Evolutionary conservation across 2,329 filamentous ascomycete genomes (phyloP), one percentile per base, ranked within the genome.

Genomic region (Fusarium heterosporum): DNA sequence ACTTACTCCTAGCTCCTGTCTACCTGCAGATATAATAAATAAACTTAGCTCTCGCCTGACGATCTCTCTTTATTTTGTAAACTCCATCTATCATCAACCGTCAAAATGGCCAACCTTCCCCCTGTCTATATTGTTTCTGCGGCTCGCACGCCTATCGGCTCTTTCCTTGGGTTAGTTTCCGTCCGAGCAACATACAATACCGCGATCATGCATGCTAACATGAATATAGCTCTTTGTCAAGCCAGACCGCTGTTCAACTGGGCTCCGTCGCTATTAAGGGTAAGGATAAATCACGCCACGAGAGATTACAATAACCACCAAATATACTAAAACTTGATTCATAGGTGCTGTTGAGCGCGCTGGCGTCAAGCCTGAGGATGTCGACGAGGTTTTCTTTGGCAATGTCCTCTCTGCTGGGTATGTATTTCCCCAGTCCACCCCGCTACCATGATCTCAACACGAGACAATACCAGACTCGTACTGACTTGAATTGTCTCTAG

Each of bases 381-480:
- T 99, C 59, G 89, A 99, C 78, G 96, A 99, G 80, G 93, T 99
- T 77, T 96, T 96, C 85, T 96, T 97, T 77, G 96, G 96, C 80
- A 99, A 99, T 84, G 96, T 99, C 71, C 87, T 99, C 75, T 97
- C 94, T 61, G 96, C 95, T 79, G 94, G 95, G 94, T 97, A 86
- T 74, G 85, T 76, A 49, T 28, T 45, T 46, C 40, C 40, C 50
- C 32, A 17, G 32, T 48, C 16, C 8, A 49, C 52, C 58, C 52
- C 56, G 38, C 36, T 66, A 34, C 55, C 46, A 57, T 61, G 48
- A 52, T 51, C 32, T 48, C 45, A 17, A 29, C 19, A 22, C 22
- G 49, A 64, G 42, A 39, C 30, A 9, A 36, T 12, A 42, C 26
- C 30, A n/a, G 30, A 34, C 25, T 51, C 48, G 42, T 50, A 39